phyloP scores from a whole-genome alignment of 768 basidiomycete genomes.

The Roridomyces roridus region DNA sequence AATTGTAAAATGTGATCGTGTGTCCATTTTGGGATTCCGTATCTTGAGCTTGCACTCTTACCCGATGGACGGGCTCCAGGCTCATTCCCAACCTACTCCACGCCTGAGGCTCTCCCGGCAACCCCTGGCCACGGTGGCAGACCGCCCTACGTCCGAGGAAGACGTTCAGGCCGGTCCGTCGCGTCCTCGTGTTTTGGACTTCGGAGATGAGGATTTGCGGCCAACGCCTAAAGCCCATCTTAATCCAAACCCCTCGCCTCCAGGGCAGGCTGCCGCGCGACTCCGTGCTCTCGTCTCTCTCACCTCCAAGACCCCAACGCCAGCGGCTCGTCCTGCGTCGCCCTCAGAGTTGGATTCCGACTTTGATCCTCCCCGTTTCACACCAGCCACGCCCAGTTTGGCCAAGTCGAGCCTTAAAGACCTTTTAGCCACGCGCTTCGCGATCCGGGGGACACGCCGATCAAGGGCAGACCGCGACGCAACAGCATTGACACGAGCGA shows the following conservation, averaged over 20 bases:
- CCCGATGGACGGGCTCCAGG: constrained; percentile 35
- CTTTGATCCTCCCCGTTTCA: constrained; percentile 55
- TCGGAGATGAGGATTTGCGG: constrained; percentile 41
- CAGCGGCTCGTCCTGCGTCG: constrained; percentile 37
- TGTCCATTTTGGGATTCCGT: constrained; percentile 15
- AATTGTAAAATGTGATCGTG: not conserved
- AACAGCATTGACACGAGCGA: constrained; percentile 69
- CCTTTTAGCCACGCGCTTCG: constrained; percentile 68
- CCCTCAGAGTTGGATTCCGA: constrained; percentile 62
- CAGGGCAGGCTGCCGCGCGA: constrained; percentile 51
- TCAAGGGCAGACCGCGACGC: constrained; percentile 55
- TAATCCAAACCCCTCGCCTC: constrained; percentile 26
- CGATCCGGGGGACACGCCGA: constrained; percentile 69
- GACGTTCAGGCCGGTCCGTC: constrained; percentile 41
- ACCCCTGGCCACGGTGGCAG: constrained; percentile 31
- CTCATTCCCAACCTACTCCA: constrained; percentile 31
- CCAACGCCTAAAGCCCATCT: constrained; percentile 41
- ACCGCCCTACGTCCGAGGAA: constrained; percentile 25
- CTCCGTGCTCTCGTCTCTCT: constrained; percentile 67
- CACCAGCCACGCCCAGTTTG: constrained; percentile 47
- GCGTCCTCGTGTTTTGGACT: constrained; percentile 40
- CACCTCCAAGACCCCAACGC: constrained; percentile 46
- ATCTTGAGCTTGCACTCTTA: constrained; percentile 20
- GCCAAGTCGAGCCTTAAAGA: constrained; percentile 66
- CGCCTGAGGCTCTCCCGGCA: constrained; percentile 44